These are phyloP conservation scores for Pichia heedii DNA, from an alignment of 805 yeast species.

Conservation along the genomic window DNA sequence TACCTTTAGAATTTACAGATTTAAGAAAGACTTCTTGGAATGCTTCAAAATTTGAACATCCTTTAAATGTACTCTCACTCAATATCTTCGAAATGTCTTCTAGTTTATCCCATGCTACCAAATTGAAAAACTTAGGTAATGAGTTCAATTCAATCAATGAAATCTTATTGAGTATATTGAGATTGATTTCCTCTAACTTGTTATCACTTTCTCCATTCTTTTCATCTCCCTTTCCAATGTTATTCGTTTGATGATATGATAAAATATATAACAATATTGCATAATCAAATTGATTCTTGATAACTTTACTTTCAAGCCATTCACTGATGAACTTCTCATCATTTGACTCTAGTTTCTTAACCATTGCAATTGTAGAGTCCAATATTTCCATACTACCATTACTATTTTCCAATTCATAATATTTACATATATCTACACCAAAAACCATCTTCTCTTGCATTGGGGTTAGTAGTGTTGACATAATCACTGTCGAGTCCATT, in stretches of 20 bases:
- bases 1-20: not conserved
- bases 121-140: constrained; percentile 18
- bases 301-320: not conserved
- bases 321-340: not conserved
- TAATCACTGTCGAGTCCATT: constrained; percentile 25
- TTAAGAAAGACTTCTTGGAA: constrained; percentile 5
- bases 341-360: not conserved
- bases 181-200: not conserved
- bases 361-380: constrained; percentile 6
- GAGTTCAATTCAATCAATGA: constrained; percentile 1
- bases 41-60: constrained; percentile 2
- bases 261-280: not conserved
- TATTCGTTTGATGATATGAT: not conserved
- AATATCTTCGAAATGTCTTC: constrained; percentile 9
- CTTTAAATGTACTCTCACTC: not conserved
- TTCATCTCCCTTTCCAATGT: not conserved
- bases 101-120: constrained; percentile 19
- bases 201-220: too few relatives aligned
- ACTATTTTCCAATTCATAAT: not conserved
- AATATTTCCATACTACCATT: not conserved
- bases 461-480: constrained; percentile 7
- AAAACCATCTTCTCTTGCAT: constrained; percentile 10
- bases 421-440: constrained; percentile 2
- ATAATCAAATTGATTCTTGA: constrained; percentile 6
- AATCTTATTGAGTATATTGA: not conserved